Evolutionary conservation across 2,329 filamentous ascomycete species (phyloP), one percentile per base, ranked within the genome.

Genomic region (Neonectria neomacrospora): DNA sequence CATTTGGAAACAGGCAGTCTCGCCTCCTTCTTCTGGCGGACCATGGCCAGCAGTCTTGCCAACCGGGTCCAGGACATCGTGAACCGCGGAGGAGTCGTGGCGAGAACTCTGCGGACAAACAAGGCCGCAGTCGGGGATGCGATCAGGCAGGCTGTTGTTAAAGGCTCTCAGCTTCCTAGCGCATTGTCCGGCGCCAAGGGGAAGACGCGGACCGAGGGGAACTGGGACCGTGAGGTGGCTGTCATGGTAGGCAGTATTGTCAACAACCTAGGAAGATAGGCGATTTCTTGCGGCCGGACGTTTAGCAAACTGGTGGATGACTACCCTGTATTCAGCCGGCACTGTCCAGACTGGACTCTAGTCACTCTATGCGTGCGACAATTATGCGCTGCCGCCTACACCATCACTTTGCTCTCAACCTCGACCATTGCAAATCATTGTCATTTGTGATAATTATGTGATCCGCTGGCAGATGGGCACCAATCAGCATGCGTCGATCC

Each of bases 241-340:
- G 94, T 98, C 51, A 97, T 98, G 95, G 91, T 97, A 44, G 91
- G 92, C 55, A 92, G 92, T 71, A 88, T 97, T 6, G 84, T 94
- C 41, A 86, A 85, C 51, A 85, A 85, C 62, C 71, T 88, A 4
- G 80, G 83, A 11, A 79, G 83, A 65, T 75, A 64, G 64, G 32
- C n/a, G 22, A 37, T n/a, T 30, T 7, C 32, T 34, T 34, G 32
- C 32, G 10, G 16, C 37, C 18, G 16, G n/a, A n/a, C n/a, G n/a
- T 39, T 34, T 30, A 34, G 32, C 32, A 14, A 32, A 14, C 32
- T 34, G 28, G 5, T 34, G 32, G 12, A 34, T 34, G 12, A 34
- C 32, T 34, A 34, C 32, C 32, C 32, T 9, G 10, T 34, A 4
- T 34, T 34, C 32, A 16, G 32, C 12, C 32, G 5, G 12, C 10